phyloP scores from a whole-genome alignment of 768 basidiomycete genomes.

The Mrakia gelida region DNA sequence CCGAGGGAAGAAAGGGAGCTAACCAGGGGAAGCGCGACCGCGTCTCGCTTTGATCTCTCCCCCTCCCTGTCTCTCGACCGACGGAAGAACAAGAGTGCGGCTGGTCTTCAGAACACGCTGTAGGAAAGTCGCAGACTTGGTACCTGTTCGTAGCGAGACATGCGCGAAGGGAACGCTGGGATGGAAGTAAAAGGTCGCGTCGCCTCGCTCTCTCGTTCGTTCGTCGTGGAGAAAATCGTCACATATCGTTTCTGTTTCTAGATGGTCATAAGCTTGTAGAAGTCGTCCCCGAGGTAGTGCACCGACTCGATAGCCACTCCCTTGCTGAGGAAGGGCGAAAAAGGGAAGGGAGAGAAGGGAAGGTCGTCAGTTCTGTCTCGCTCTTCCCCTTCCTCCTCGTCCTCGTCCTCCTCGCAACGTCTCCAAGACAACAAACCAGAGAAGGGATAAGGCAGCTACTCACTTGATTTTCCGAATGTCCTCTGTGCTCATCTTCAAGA shows the following conservation, averaged over 20 bases:
- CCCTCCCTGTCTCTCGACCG: no score
- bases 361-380: neutral
- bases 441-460: neutral
- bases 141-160: no score
- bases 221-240: slow-evolving; percentile 4
- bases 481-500: slow-evolving; percentile 75
- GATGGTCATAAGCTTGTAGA: slow-evolving; percentile 21
- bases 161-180: no score
- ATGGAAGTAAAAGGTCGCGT: neutral
- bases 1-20: no score
- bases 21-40: no score
- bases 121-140: no score
- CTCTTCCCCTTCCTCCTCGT: neutral
- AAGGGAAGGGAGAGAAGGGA: neutral
- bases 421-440: neutral
- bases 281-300: slow-evolving; percentile 33
- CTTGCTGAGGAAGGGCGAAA: slow-evolving; percentile 22
- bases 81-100: no score
- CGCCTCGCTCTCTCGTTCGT: no score
- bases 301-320: slow-evolving; percentile 29
- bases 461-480: slow-evolving; percentile 78
- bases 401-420: neutral
- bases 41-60: no score
- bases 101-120: no score
- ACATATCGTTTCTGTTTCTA: slow-evolving; percentile 5